Conservation (phyloP, 2,329 filamentous ascomycete species). For the Pyricularia pennisetigena region DNA sequence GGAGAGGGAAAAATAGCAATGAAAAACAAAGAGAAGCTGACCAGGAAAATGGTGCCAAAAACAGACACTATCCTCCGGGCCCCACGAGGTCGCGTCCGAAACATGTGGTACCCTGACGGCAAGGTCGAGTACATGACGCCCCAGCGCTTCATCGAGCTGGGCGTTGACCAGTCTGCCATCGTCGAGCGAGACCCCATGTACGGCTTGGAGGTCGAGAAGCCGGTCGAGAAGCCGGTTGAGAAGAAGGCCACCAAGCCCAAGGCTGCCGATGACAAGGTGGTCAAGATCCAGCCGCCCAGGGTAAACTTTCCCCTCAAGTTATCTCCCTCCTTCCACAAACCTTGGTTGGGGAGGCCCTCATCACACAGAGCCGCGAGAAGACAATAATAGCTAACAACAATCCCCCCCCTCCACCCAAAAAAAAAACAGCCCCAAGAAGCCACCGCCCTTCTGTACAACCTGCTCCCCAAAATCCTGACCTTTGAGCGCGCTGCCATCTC, state of each 20-base stretch:
- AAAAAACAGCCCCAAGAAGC: constrained; percentile 22
- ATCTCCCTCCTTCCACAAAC: no score
- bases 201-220: constrained; percentile 4
- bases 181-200: constrained; percentile 20
- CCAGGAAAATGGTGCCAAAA: neutral
- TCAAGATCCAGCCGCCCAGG: neutral
- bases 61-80: constrained; percentile 22
- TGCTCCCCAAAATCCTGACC: constrained; percentile 25
- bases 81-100: constrained; percentile 25
- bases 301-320: no score
- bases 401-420: no score
- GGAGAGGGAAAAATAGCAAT: neutral
- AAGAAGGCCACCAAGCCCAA: constrained; percentile 1
- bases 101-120: constrained; percentile 21
- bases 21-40: neutral
- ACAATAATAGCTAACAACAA: neutral
- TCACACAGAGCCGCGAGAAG: neutral
- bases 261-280: constrained; percentile 7
- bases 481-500: constrained; percentile 27
- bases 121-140: constrained; percentile 26
- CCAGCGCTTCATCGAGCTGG: constrained; percentile 18
- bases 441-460: constrained; percentile 20
- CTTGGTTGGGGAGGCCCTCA: neutral
- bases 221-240: constrained; percentile 4
- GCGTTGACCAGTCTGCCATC: constrained; percentile 16